Evolutionary conservation across 208 protist species (phyloP), one percentile per base, ranked within the genome.

Genomic region (Blastocrithidia nonstop): DNA sequence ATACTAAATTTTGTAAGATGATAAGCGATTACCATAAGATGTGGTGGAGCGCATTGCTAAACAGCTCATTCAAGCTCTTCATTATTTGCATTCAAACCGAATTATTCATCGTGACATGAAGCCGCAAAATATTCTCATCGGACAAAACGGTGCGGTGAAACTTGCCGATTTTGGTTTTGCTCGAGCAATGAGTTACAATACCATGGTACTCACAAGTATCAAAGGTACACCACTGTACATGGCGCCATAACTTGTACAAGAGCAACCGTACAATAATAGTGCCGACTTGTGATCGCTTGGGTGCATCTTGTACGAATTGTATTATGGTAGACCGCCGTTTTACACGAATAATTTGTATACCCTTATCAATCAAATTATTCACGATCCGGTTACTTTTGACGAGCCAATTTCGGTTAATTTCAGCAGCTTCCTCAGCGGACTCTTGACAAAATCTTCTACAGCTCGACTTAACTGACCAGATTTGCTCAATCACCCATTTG

Each of bases 161-260:
- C 63, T 99, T 5, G 96, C 89, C 39, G 96, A 99, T 74, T 99
- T 99, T 80, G 96, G 96, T 4, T 98, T 98, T 77, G 95, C 96
- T 3, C 74, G 94, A 11, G 74, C 87, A 1, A 96, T 98, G 82
- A 95, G 85, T 27, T 82, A 75, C 56, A 95, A 95, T 51, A 97
- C 91, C 1, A 86, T 97, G 29, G 80, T 96, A 17, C 64, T 98
- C 7, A 96, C 93, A 0, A 96, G 87, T 45, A 95, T 98, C 51
- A 97, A 96, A 48, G 90, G 88, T 11, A 95, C 90, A 22, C 93
- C 93, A 19, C 77, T 98, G 15, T 98, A 98, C 66, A 98, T 98
- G 96, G 92, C 90, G 4, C 94, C 94, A 0, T 95, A 97, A 56
- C 71, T 97, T 8, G 84, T 94, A 13, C 80, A 94, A 36, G 86